phyloP scores from a whole-genome alignment of 306 rosid species.

The Sophora flavescens region DNA sequence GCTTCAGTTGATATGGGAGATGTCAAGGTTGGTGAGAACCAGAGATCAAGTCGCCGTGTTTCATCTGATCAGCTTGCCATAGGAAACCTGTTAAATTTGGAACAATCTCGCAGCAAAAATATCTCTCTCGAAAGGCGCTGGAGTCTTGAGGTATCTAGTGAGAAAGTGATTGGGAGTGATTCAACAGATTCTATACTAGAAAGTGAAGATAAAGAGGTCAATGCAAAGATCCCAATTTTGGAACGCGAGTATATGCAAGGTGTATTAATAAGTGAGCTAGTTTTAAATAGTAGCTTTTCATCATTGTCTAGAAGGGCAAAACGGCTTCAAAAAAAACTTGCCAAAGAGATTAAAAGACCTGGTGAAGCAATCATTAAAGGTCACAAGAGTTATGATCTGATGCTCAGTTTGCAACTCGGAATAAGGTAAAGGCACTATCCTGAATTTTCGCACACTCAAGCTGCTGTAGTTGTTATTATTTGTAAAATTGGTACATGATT shows the following conservation, averaged over 20 bases:
- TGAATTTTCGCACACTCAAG: conserved; percentile 23
- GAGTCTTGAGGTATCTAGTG: conserved; percentile 98
- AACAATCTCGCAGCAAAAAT: conserved; percentile 77
- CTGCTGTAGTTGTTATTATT: conserved; percentile 34
- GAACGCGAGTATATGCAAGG: conserved; percentile 99
- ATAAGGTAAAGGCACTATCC: conserved; percentile 71
- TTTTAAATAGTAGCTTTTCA: conserved; percentile 74
- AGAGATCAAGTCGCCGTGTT: conserved; percentile 58
- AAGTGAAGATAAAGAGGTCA: conserved; percentile 59
- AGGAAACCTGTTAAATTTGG: conserved; percentile 78
- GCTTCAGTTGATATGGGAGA: conserved; percentile 72
- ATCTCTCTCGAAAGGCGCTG: conserved; percentile 95
- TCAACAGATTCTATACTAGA: conserved; percentile 59
- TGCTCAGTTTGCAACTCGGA: conserved; percentile 99
- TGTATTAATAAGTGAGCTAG: conserved; percentile 90
- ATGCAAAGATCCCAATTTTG: conserved; percentile 68
- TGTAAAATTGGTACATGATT: conserved; percentile 33
- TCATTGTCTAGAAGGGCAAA: conserved; percentile 69
- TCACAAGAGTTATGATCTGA: conserved; percentile 94
- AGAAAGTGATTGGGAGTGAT: conserved; percentile 80
- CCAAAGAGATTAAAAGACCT: conserved; percentile 81
- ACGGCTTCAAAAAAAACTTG: conserved; percentile 77
- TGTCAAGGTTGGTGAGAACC: conserved; percentile 68
- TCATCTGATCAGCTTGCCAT: conserved; percentile 68
- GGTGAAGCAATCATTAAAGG: conserved; percentile 98